Conservation (phyloP, 805 yeast species). For the Spathaspora hagerdaliae region DNA sequence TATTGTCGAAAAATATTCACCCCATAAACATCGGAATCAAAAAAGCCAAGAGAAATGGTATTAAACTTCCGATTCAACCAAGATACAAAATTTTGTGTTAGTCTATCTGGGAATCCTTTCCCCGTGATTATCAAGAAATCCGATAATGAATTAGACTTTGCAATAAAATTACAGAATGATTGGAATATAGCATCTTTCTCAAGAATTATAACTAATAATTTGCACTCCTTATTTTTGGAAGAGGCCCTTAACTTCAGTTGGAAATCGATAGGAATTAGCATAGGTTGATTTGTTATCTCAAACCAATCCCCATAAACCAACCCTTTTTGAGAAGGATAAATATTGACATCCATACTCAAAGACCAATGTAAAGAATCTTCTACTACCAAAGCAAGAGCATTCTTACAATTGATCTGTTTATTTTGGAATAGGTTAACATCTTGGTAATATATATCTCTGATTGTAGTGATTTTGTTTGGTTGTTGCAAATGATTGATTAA, state of each 20-base stretch:
- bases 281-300: constrained; percentile 9
- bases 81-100: constrained; percentile 32
- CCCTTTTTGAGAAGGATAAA: constrained; percentile 57
- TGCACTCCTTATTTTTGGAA: background rate
- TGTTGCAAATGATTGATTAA: constrained; percentile 5
- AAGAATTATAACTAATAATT: constrained; percentile 18
- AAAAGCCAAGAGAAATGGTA: constrained; percentile 35
- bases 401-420: constrained; percentile 39
- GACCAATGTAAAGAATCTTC: constrained; percentile 31
- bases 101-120: constrained; percentile 62
- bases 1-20: constrained; percentile 45
- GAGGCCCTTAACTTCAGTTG: background rate
- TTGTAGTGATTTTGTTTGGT: constrained; percentile 28
- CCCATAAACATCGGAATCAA: constrained; percentile 68
- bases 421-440: constrained; percentile 48
- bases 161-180: constrained; percentile 22
- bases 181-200: constrained; percentile 42
- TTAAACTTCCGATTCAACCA: constrained; percentile 1
- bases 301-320: constrained; percentile 38
- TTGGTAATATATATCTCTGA: constrained; percentile 56
- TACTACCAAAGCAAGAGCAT: constrained; percentile 34
- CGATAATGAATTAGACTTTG: constrained; percentile 1
- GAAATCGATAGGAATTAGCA: constrained; percentile 15
- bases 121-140: constrained; percentile 47
- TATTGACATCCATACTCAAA: constrained; percentile 32